A percentile compares a stretch with the other conserved stretches of the same genome.
These are phyloP conservation scores for Fusarium hostae DNA, from an alignment of 2,329 filamentous ascomycete genomes.

Conservation along the genomic window DNA sequence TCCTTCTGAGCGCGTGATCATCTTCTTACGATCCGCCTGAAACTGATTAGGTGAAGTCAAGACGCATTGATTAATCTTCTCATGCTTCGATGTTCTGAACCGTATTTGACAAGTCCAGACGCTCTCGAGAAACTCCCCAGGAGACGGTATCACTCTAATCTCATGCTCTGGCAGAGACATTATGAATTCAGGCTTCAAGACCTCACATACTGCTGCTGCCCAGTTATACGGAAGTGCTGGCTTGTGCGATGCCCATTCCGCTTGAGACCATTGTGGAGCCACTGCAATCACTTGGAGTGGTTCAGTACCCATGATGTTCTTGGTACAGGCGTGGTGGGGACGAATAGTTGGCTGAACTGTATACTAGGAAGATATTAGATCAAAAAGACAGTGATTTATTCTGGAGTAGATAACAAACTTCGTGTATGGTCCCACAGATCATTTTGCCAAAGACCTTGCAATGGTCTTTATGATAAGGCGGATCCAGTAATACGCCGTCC, in stretches of 20 bases:
- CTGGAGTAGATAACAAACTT: not conserved
- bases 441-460: not conserved
- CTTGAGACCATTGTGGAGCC: not conserved
- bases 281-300: not conserved
- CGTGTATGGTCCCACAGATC: not conserved
- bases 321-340: not conserved
- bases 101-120: not conserved
- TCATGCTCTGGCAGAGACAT: not conserved
- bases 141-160: not conserved
- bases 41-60: not conserved
- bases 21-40: not conserved
- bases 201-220: not conserved
- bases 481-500: not conserved
- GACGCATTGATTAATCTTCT: not conserved
- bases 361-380: not conserved
- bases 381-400: accelerated
- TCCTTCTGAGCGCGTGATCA: not conserved
- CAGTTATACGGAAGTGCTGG: not conserved
- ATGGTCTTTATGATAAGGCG: not conserved
- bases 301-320: not conserved
- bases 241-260: not conserved
- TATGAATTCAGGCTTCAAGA: not conserved
- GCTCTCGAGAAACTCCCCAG: not conserved
- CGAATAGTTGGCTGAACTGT: not conserved
- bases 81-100: not conserved